Conservation (phyloP, 192 early-diverging fungal species). For the Entomortierella parvispora region DNA sequence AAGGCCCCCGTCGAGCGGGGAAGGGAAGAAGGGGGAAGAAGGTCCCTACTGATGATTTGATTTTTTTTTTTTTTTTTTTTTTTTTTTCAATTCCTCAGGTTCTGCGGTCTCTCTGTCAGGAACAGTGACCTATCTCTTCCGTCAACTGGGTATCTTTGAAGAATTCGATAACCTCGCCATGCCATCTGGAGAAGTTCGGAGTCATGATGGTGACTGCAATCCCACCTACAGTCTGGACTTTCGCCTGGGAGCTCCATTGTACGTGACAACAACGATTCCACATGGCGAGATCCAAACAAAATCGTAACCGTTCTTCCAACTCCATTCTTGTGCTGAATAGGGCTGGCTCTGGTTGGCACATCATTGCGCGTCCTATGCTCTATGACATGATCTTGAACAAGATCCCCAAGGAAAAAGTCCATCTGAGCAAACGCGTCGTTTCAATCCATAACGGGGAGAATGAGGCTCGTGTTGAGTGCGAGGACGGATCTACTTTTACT, state of each 20-base stretch:
- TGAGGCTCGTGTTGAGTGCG: background rate
- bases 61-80: background rate
- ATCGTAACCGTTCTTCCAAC: too few species aligned
- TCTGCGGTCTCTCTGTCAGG: conserved; percentile 2
- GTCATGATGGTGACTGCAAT: too few species aligned
- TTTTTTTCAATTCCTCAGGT: background rate
- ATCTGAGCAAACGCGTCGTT: conserved; percentile 1
- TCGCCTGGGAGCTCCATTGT: too few species aligned
- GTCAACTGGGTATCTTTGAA: conserved; percentile 1
- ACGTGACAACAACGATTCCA: too few species aligned
- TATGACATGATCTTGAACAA: background rate
- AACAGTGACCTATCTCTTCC: background rate
- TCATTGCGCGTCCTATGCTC: background rate
- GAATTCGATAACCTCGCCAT: too few species aligned
- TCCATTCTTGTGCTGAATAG: background rate
- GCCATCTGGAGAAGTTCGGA: too few species aligned
- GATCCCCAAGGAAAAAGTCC: background rate
- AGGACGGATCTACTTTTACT: conserved; percentile 5
- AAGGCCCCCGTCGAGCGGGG: too few species aligned
- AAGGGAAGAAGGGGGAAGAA: too few species aligned
- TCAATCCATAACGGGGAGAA: conserved; percentile 1
- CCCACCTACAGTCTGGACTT: too few species aligned
- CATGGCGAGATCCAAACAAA: too few species aligned
- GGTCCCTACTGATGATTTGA: background rate
- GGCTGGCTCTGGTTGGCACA: background rate